phyloP scores from a whole-genome alignment of 2,329 filamentous ascomycete species.

The Colletotrichum sp. region DNA sequence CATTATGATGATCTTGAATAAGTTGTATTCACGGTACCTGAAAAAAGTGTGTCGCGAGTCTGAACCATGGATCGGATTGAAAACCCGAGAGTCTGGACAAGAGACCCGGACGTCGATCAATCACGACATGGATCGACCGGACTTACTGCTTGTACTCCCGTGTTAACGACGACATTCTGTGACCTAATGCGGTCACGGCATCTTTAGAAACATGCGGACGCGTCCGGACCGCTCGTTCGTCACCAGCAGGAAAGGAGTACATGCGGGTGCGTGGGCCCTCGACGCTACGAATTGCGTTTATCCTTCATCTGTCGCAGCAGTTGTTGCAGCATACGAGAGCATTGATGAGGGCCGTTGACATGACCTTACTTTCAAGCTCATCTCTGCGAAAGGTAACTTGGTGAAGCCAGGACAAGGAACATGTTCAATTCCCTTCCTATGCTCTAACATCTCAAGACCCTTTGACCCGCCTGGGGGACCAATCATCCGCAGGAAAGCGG shows the following conservation, averaged over 20 bases:
- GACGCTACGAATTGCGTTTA: neutral
- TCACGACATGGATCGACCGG: neutral
- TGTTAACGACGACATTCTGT: neutral
- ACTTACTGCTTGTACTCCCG: neutral
- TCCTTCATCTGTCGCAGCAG: neutral
- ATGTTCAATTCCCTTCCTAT: neutral
- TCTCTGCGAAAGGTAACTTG: neutral
- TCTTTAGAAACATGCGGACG: neutral
- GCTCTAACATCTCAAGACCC: neutral
- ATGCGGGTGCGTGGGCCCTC: neutral
- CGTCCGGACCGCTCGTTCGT: neutral
- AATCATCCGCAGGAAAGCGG: fast-evolving
- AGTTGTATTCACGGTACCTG: neutral
- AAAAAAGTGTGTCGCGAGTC: neutral
- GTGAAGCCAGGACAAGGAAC: neutral
- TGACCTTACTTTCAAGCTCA: fast-evolving
- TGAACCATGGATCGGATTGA: neutral
- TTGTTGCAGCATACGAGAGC: neutral
- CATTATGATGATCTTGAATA: neutral
- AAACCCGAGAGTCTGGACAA: neutral
- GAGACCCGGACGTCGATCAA: neutral
- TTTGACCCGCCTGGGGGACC: neutral
- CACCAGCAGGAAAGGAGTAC: neutral
- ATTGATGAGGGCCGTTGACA: fast-evolving
- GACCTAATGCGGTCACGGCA: neutral